Conservation (phyloP, 768 basidiomycete species). For the Phylloporus sp. region DNA sequence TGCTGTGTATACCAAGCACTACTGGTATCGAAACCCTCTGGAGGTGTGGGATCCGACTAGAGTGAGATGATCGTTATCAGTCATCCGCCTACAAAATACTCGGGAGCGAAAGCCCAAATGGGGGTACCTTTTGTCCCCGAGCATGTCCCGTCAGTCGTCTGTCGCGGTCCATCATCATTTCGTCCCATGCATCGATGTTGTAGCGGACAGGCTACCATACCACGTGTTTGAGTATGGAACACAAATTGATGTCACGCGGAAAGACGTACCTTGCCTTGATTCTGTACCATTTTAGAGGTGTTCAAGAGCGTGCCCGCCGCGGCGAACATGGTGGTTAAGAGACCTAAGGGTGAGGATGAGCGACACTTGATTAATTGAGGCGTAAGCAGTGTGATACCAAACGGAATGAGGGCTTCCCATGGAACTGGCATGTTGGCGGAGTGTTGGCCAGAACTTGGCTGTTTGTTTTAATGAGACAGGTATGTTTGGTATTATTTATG, state of each 20-base stretch:
- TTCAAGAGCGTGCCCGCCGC: conserved; percentile 86
- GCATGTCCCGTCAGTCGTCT: conserved; percentile 78
- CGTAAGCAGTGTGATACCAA: conserved; percentile 47
- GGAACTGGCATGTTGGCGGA: conserved; percentile 81
- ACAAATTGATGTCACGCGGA: neutral
- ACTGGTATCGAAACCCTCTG: conserved; percentile 66
- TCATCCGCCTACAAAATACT: neutral
- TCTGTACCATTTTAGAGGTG: conserved; percentile 73
- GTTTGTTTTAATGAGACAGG: neutral
- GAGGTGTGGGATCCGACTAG: conserved; percentile 66
- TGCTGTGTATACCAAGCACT: conserved; percentile 72
- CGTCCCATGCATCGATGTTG: conserved; percentile 84
- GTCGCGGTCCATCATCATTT: conserved; percentile 96
- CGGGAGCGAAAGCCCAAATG: neutral
- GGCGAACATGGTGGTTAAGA: conserved; percentile 85
- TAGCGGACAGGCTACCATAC: conserved; percentile 71
- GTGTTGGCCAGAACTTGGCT: neutral
- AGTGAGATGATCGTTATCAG: neutral
- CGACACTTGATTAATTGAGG: neutral
- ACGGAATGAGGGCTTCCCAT: conserved; percentile 96
- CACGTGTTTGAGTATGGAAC: neutral
- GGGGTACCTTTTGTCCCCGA: conserved; percentile 77
- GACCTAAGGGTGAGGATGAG: conserved; percentile 44
- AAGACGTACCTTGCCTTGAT: conserved; percentile 77
- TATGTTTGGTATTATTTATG: conserved; percentile 25